A percentile compares a stretch with the other conserved stretches of the same genome.
Conservation (phyloP, 208 protist species). For the Trypanosoma grayi region DNA sequence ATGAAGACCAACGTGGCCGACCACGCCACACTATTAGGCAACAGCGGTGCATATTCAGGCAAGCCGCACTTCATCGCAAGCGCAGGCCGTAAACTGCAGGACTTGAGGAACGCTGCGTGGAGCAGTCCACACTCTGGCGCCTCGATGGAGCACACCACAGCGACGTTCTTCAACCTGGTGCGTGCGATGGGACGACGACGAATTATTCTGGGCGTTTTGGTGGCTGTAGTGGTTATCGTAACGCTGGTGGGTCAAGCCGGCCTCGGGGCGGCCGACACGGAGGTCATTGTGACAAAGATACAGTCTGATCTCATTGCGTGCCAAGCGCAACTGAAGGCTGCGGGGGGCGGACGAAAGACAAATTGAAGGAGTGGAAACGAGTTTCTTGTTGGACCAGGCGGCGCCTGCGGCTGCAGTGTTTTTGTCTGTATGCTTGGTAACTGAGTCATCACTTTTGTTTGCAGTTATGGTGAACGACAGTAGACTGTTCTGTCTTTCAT, state of each 20-base stretch:
- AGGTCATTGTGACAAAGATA: conserved; percentile 5
- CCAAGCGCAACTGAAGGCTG: neutral
- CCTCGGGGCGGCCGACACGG: neutral
- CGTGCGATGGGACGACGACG: conserved; percentile 1
- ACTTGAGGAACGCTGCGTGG: neutral
- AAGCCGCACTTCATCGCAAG: neutral
- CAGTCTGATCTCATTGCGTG: conserved; percentile 12
- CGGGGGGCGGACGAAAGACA: neutral
- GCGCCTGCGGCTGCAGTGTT: too few relatives aligned
- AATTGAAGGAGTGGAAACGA: too few relatives aligned
- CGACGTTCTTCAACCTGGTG: neutral
- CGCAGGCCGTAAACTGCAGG: neutral
- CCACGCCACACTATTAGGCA: too few relatives aligned
- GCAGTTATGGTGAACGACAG: too few relatives aligned
- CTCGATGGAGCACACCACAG: neutral
- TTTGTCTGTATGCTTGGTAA: too few relatives aligned
- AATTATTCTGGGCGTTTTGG: neutral
- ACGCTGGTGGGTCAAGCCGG: neutral
- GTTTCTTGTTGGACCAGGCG: too few relatives aligned
- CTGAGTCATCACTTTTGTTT: too few relatives aligned
- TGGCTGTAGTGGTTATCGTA: neutral
- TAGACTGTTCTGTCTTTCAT: too few relatives aligned
- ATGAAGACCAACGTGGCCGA: neutral
- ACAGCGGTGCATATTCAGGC: too few relatives aligned
- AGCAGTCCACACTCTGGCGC: neutral